Percentiles rank a stretch among this genome's conserved stretches.
These are phyloP conservation scores for Toxicodendron radicans DNA, from an alignment of 345 rosid genomes.

Conservation along the genomic window DNA sequence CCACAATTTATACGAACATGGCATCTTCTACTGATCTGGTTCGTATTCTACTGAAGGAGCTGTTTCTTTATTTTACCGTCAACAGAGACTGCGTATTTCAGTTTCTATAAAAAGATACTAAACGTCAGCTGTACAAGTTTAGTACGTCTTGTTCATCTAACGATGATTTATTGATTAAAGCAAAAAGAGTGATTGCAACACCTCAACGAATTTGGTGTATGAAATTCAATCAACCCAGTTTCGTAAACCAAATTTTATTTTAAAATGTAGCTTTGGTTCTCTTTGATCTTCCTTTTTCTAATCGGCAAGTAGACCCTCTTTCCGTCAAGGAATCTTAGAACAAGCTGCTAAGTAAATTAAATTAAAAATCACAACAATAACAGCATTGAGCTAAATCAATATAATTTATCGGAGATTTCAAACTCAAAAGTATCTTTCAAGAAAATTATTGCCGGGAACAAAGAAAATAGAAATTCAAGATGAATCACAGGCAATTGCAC, in stretches of 20 bases:
- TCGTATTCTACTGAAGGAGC: neutral
- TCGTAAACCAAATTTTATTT: neutral
- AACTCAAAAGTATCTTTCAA: neutral
- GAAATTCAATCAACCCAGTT: neutral
- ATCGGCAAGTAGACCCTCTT: neutral
- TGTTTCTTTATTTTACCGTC: neutral
- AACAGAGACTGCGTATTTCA: neutral
- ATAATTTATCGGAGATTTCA: neutral
- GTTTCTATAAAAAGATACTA: neutral
- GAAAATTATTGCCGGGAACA: neutral
- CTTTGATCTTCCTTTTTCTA: neutral
- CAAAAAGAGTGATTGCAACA: neutral
- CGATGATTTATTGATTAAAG: neutral
- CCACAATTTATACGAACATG: too few species aligned
- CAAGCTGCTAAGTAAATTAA: neutral
- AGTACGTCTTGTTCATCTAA: constrained; percentile 14
- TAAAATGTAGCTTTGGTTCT: neutral
- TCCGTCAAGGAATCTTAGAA: neutral
- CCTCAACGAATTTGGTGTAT: constrained; percentile 6
- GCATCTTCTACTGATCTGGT: too few species aligned
- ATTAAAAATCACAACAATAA: neutral
- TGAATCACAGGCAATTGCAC: neutral
- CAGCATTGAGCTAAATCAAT: neutral
- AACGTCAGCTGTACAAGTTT: neutral
- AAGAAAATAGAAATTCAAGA: neutral